Conservation (phyloP, 805 yeast species). For the Metschnikowia amazonensis region DNA sequence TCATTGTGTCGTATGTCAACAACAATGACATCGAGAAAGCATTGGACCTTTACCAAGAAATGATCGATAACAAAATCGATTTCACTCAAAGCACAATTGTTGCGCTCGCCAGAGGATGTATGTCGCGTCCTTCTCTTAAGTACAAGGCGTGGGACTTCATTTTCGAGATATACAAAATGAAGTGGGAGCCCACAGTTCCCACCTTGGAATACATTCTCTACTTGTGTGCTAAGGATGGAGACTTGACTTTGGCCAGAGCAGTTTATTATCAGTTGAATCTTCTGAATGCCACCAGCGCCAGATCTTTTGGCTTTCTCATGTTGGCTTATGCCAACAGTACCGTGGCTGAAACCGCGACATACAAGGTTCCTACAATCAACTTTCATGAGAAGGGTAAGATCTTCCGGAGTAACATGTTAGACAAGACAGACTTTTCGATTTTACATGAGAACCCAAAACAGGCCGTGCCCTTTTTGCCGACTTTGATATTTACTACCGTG, state of each 20-base stretch:
- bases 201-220: slow-evolving; percentile 68
- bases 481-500: slow-evolving; percentile 36
- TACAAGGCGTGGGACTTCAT: slow-evolving; percentile 75
- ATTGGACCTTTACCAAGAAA: slow-evolving; percentile 69
- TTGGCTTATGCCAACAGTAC: slow-evolving; percentile 46
- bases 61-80: slow-evolving; percentile 36
- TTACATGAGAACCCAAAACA: slow-evolving; percentile 5
- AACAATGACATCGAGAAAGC: slow-evolving; percentile 68
- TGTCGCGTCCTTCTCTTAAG: slow-evolving; percentile 45
- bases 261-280: slow-evolving; percentile 48
- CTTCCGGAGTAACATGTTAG: slow-evolving; percentile 45
- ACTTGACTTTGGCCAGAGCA: slow-evolving; percentile 66
- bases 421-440: slow-evolving; percentile 35
- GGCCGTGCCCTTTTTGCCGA: slow-evolving; percentile 70
- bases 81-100: slow-evolving; percentile 40
- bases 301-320: slow-evolving; percentile 44
- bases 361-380: slow-evolving; percentile 23
- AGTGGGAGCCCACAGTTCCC: slow-evolving; percentile 41
- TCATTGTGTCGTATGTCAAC: slow-evolving; percentile 63
- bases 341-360: slow-evolving; percentile 13
- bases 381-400: slow-evolving; percentile 44
- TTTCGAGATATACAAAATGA: slow-evolving; percentile 52
- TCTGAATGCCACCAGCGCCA: slow-evolving; percentile 31
- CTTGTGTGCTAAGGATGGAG: slow-evolving; percentile 78
- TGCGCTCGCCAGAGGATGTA: slow-evolving; percentile 66